phyloP scores from a whole-genome alignment of 2,329 filamentous ascomycete genomes.

The Sporothrix luriei region DNA sequence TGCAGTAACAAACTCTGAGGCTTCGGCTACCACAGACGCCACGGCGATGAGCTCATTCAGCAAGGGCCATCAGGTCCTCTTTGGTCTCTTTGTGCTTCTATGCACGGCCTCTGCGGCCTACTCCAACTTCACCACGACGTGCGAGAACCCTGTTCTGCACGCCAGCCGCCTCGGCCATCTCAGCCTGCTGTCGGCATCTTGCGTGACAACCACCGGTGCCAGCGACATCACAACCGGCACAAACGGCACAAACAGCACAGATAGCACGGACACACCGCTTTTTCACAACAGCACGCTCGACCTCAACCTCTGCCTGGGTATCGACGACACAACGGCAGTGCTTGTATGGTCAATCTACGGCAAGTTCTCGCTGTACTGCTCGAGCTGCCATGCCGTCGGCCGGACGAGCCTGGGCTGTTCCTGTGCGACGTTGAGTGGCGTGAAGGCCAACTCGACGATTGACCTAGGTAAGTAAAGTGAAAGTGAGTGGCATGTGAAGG shows the following conservation, averaged over 20 bases:
- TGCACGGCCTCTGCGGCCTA: neutral
- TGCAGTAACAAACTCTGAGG: neutral
- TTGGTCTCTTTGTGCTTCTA: neutral
- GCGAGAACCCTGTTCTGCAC: constrained; percentile 17
- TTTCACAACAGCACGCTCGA: constrained; percentile 33
- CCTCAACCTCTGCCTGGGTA: constrained; percentile 36
- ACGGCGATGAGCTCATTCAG: neutral
- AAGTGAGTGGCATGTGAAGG: neutral
- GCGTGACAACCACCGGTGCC: neutral
- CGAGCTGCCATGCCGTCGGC: constrained; percentile 24
- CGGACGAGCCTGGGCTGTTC: constrained; percentile 31
- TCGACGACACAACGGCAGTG: constrained; percentile 29
- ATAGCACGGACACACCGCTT: neutral
- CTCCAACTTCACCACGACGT: constrained; percentile 29
- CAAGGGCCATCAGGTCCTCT: neutral
- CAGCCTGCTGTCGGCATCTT: constrained; percentile 23
- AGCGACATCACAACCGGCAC: neutral
- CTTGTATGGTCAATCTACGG: constrained; percentile 35
- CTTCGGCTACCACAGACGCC: neutral
- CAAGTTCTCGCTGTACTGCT: constrained; percentile 36
- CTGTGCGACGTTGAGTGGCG: constrained; percentile 28
- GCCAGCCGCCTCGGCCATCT: constrained; percentile 1
- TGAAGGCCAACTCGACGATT: constrained; percentile 30
- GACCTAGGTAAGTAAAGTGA: constrained; percentile 27
- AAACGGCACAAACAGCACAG: neutral